phyloP scores from a whole-genome alignment of 495 filamentous ascomycete genomes.

The Penicillium egyptiacum region DNA sequence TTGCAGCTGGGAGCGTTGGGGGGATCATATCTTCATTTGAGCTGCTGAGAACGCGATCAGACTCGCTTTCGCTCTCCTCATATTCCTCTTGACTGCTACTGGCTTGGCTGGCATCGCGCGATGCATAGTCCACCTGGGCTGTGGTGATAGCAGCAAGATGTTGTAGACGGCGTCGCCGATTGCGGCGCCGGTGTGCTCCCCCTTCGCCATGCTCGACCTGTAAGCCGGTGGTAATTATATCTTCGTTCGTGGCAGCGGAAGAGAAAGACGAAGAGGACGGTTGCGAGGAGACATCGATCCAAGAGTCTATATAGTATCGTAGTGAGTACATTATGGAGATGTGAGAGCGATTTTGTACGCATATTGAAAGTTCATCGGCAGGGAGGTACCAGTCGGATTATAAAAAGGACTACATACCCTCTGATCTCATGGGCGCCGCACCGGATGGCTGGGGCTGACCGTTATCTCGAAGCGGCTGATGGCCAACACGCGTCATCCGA shows the following conservation, averaged over 20 bases:
- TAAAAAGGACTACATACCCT: slow-evolving; percentile 40
- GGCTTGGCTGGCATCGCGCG: slow-evolving; percentile 35
- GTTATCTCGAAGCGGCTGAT: slow-evolving; percentile 32
- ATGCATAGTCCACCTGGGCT: slow-evolving; percentile 51
- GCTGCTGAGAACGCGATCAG: slow-evolving; percentile 78
- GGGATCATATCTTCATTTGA: slow-evolving; percentile 72
- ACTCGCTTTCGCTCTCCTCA: slow-evolving; percentile 81
- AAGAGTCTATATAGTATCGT: slow-evolving; percentile 73
- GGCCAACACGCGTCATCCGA: slow-evolving; percentile 45
- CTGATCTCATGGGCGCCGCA: slow-evolving; percentile 46
- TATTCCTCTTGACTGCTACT: slow-evolving; percentile 89
- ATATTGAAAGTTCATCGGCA: slow-evolving; percentile 24
- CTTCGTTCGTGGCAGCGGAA: slow-evolving; percentile 70
- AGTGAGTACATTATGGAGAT: slow-evolving; percentile 53
- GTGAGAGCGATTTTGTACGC: slow-evolving; percentile 26
- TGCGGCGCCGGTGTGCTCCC: slow-evolving; percentile 38
- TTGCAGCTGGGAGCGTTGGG: slow-evolving; percentile 23
- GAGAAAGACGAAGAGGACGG: slow-evolving; percentile 91
- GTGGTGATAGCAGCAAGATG: slow-evolving; percentile 46
- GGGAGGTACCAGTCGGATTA: slow-evolving; percentile 18
- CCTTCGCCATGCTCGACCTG: slow-evolving; percentile 60
- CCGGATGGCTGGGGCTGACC: slow-evolving; percentile 40
- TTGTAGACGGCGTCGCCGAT: slow-evolving; percentile 56
- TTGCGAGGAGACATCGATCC: slow-evolving; percentile 93
- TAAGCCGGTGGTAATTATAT: slow-evolving; percentile 83